These are phyloP conservation scores for Scheffersomyces coipomensis DNA, from an alignment of 805 yeast genomes.

Conservation along the genomic window DNA sequence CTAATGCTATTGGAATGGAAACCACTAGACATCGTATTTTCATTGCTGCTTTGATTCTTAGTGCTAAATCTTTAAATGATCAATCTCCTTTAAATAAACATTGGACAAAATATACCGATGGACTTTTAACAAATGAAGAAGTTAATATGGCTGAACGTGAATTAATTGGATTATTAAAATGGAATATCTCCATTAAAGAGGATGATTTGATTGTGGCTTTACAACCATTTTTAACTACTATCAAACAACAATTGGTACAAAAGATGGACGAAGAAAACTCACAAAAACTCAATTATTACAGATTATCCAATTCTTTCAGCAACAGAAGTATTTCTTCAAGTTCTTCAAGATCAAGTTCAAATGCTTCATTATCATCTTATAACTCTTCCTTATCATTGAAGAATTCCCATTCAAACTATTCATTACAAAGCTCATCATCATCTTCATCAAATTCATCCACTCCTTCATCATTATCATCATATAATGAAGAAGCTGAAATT, in stretches of 20 bases:
- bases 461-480: slow-evolving; percentile 8
- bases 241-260: slow-evolving; percentile 50
- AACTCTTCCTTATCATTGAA: slow-evolving; percentile 15
- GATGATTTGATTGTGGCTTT: slow-evolving; percentile 69
- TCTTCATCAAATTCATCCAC: slow-evolving; percentile 16
- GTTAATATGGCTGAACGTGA: slow-evolving; percentile 92
- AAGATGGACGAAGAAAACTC: slow-evolving; percentile 22
- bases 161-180: slow-evolving; percentile 73
- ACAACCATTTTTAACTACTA: slow-evolving; percentile 73
- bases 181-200: slow-evolving; percentile 75
- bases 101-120: slow-evolving; percentile 93
- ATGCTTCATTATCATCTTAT: slow-evolving; percentile 16
- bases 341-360: slow-evolving; percentile 7
- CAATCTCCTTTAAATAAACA: slow-evolving; percentile 94
- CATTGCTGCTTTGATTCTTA: slow-evolving; percentile 80
- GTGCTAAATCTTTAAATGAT: slow-evolving; percentile 93
- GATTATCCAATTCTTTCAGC: slow-evolving; percentile 21
- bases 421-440: slow-evolving; percentile 11
- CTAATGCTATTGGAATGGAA: slow-evolving; percentile 86
- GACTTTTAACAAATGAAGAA: slow-evolving; percentile 71
- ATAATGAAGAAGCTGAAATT: slow-evolving; percentile 5
- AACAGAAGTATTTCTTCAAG: slow-evolving; percentile 7
- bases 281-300: slow-evolving; percentile 29
- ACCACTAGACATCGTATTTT: slow-evolving; percentile 93
- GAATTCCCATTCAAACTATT: slow-evolving; percentile 10